These are phyloP conservation scores for Rhodosporidiobolus sp. DNA, from an alignment of 768 basidiomycete genomes.

Conservation along the genomic window DNA sequence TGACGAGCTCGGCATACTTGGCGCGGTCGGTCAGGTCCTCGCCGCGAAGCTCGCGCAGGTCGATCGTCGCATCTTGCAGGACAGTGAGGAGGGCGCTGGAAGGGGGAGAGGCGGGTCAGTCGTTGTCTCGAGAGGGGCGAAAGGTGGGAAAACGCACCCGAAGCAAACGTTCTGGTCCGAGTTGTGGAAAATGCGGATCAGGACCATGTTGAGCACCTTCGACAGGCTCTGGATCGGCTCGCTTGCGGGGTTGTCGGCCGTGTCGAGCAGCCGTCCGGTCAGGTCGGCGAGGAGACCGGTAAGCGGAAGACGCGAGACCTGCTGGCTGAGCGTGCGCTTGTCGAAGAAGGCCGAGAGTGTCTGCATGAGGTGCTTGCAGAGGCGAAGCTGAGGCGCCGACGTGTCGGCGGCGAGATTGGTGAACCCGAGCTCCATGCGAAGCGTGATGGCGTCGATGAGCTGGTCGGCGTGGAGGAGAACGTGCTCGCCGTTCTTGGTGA, in stretches of 20 bases:
- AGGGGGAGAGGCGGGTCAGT: constrained; percentile 65
- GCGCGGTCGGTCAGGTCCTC: constrained; percentile 84
- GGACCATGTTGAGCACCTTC: constrained; percentile 97
- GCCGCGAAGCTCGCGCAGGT: constrained; percentile 70
- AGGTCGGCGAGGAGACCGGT: constrained; percentile 86
- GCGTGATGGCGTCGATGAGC: constrained; percentile 81
- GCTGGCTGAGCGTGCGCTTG: constrained; percentile 79
- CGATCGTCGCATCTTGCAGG: constrained; percentile 53
- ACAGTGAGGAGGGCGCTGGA: constrained; percentile 68
- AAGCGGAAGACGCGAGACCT: constrained; percentile 76
- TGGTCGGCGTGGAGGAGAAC: constrained; percentile 70
- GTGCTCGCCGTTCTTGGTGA: constrained; percentile 72
- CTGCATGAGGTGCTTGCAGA: constrained; percentile 96
- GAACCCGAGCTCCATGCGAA: constrained; percentile 89
- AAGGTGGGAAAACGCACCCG: constrained; percentile 57
- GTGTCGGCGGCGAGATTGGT: constrained; percentile 50
- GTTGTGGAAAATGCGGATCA: constrained; percentile 82
- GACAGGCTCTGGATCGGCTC: constrained; percentile 83
- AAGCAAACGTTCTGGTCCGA: constrained; percentile 86
- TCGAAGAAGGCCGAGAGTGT: constrained; percentile 93
- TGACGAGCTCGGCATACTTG: constrained; percentile 45
- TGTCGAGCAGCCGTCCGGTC: constrained; percentile 84
- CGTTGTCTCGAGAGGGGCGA: not conserved
- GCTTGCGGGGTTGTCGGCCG: constrained; percentile 76
- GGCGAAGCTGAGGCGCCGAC: constrained; percentile 61